Conservation (phyloP, 129 eudicot genomes). For the Saussurea involucrata region DNA sequence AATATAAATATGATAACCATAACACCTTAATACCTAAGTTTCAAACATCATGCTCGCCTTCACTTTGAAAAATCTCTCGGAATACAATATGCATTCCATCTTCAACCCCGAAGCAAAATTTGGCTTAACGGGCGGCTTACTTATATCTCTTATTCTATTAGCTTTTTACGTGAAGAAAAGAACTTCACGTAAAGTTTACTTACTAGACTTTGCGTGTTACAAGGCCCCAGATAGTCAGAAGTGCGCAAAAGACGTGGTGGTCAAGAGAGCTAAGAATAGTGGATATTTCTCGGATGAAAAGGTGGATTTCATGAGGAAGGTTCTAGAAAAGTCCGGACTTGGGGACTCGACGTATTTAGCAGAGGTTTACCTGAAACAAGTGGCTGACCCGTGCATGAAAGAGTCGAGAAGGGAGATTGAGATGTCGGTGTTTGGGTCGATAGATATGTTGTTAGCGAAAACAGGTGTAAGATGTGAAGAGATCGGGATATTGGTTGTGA, state of each 20-base stretch:
- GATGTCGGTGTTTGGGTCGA: slow-evolving; percentile 51
- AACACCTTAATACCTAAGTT: background rate
- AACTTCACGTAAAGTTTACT: slow-evolving; percentile 23
- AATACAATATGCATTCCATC: slow-evolving; percentile 6
- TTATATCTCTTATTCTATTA: slow-evolving; percentile 2
- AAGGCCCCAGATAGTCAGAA: slow-evolving; percentile 40
- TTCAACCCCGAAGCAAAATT: slow-evolving; percentile 9
- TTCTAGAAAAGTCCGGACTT: slow-evolving; percentile 36
- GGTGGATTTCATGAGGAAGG: slow-evolving; percentile 32
- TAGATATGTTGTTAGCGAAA: slow-evolving; percentile 46
- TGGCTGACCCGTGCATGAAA: slow-evolving; percentile 11
- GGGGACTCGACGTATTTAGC: slow-evolving; percentile 55
- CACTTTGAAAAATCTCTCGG: slow-evolving; percentile 1
- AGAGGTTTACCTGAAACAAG: slow-evolving; percentile 23
- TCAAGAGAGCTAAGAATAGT: slow-evolving; percentile 11
- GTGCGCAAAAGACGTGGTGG: slow-evolving; percentile 25
- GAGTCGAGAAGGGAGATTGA: slow-evolving; percentile 51
- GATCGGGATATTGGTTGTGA: slow-evolving; percentile 52
- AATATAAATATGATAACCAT: slow-evolving; percentile 15
- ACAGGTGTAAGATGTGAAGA: slow-evolving; percentile 36
- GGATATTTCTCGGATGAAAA: slow-evolving; percentile 34
- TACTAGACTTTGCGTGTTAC: slow-evolving; percentile 55
- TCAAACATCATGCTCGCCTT: slow-evolving; percentile 9
- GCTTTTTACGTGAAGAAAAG: slow-evolving; percentile 16
- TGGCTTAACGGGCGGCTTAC: slow-evolving; percentile 9